Base-by-base conservation (phyloP, 75 land plant species). In the Pinus albicaulis region DNA sequence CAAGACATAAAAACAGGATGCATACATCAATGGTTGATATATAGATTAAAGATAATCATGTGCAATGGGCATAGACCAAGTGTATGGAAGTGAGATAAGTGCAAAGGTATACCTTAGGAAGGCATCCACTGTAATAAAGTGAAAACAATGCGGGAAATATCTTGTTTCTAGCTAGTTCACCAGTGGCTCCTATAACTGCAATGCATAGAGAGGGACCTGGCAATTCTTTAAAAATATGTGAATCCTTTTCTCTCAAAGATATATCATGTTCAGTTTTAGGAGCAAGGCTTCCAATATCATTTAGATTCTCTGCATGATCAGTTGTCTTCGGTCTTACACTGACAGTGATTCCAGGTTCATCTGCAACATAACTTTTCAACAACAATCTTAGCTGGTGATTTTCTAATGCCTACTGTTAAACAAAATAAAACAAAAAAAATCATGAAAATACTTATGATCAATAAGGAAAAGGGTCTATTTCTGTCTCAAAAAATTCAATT, bases 141-240 rank as follows among this genome's bases (percentile, higher is more conserved):
- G 95, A 91, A 83, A 93, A 93, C 75, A 93, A 60, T 36, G 95
- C 91, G 48, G 93, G 95, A 71, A 93, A 93, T 34, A 93, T 85
- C 76, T 93, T 93, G 68, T 80, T 86, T 72, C 84, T 86, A 53
- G 93, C 93, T 5, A 91, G 89, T 66, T 93, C 91, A 16, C 93
- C 95, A 41, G 93, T 86, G 11, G 95, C 95, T 68, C 95, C 95
- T 10, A 89, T 38, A 20, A 89, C 83, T 17, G 82, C 78, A 58
- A 89, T 89, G 75, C 85, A 82, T 57, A 89, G 77, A 22, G 83
- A 81, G 13, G 91, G 79, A 19, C 65, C 81, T 10, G 23, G 13
- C 41, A 52, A n/a, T 68, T 66, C 52, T 65, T 19, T 68, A 41
- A 20, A 20, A 68, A n/a, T 20, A 13, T 38, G 71, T 8, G 52